A percentile compares a stretch with the other conserved stretches of the same genome.
Evolutionary conservation across 768 basidiomycete genomes (phyloP).

Genomic region (Lactarius trivialis): DNA sequence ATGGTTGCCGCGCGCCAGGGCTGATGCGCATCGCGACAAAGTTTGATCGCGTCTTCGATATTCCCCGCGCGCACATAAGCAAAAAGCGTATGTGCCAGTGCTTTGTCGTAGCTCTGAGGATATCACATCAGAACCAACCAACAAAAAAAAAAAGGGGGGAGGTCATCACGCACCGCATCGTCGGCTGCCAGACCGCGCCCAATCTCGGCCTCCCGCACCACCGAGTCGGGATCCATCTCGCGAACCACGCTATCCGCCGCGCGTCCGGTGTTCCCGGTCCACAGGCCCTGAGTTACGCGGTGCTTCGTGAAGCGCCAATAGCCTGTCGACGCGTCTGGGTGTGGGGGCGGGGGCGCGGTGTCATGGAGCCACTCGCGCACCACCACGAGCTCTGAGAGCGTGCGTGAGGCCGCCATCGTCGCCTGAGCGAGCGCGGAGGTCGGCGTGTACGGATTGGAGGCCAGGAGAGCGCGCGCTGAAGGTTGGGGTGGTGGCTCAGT

Average conservation of each 20-base stretch:
- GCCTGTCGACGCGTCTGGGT: constrained; percentile 17
- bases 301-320: constrained; percentile 21
- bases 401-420: constrained; percentile 58
- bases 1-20: constrained; percentile 91
- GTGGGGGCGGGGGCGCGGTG: constrained; percentile 37
- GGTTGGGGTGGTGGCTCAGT: constrained; percentile 43
- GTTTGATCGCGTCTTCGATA: constrained; percentile 74
- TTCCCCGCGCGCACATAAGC: constrained; percentile 79
- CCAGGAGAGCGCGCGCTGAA: constrained; percentile 49
- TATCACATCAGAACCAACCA: background rate
- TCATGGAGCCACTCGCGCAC: constrained; percentile 89
- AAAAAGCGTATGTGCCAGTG: constrained; percentile 70
- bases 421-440: constrained; percentile 68
- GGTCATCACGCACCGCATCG: constrained; percentile 54
- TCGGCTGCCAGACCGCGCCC: constrained; percentile 54
- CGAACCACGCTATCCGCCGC: constrained; percentile 14
- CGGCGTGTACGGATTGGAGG: constrained; percentile 77
- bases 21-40: constrained; percentile 77
- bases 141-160: background rate
- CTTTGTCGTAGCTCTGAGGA: constrained; percentile 73
- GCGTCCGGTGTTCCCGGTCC: constrained; percentile 30
- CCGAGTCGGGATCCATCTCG: constrained; percentile 53
- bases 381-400: constrained; percentile 69
- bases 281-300: constrained; percentile 25
- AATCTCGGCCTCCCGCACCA: constrained; percentile 23